Conservation (phyloP, 352 stramenopile genomes). For the Thalassiosira livingstoniorum region DNA sequence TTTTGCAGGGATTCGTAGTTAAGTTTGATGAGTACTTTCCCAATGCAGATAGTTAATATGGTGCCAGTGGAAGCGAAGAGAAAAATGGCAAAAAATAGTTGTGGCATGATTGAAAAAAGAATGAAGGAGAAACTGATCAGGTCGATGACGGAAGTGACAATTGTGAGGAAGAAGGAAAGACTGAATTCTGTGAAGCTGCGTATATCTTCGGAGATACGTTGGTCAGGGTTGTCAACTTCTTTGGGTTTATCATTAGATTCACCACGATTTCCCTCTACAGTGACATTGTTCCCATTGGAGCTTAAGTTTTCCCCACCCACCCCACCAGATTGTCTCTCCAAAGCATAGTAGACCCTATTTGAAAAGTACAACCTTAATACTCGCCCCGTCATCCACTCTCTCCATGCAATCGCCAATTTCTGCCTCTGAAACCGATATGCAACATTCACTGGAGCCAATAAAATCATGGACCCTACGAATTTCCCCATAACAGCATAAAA, state of each 20-base stretch:
- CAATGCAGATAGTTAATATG: conserved; percentile 80
- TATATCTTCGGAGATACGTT: conserved; percentile 89
- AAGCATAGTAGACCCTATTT: conserved; percentile 76
- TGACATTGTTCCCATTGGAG: too few relatives aligned
- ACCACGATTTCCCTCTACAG: neutral
- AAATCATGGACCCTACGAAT: conserved; percentile 74
- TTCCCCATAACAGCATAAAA: conserved; percentile 86
- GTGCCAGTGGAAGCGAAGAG: conserved; percentile 85
- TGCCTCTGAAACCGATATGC: conserved; percentile 74
- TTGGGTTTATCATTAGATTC: conserved; percentile 3
- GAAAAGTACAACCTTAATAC: conserved; percentile 82
- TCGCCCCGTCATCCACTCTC: conserved; percentile 88
- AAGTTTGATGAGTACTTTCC: conserved; percentile 77
- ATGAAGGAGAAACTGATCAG: conserved; percentile 87
- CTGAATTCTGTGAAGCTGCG: conserved; percentile 86
- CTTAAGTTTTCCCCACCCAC: neutral
- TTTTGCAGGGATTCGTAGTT: conserved; percentile 87
- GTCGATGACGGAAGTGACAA: conserved; percentile 87
- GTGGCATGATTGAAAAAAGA: conserved; percentile 87
- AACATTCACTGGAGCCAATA: conserved; percentile 83
- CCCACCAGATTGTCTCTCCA: conserved; percentile 67
- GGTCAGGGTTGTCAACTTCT: conserved; percentile 89
- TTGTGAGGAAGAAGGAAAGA: conserved; percentile 86
- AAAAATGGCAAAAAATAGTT: conserved; percentile 87
- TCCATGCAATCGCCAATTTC: conserved; percentile 82